These are phyloP conservation scores for Chytridium lagenaria DNA, from an alignment of 371 early-diverging fungal species.

Conservation along the genomic window DNA sequence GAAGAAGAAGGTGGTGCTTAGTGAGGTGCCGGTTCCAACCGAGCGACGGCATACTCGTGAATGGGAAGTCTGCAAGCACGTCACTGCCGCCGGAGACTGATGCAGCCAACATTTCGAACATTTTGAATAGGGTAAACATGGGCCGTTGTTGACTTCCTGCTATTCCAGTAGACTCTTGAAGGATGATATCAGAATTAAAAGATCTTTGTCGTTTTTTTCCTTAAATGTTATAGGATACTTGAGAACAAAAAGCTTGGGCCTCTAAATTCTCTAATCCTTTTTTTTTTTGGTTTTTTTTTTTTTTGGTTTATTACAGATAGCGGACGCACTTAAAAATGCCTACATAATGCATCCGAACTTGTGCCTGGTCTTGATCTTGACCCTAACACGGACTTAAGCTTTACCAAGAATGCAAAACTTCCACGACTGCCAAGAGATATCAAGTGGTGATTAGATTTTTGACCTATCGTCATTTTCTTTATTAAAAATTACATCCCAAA, in stretches of 20 bases:
- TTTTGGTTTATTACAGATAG: background rate
- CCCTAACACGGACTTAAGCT: background rate
- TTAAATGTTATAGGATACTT: too few species aligned
- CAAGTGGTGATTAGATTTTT: background rate
- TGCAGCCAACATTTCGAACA: too few species aligned
- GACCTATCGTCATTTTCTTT: too few species aligned
- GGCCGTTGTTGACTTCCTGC: too few species aligned
- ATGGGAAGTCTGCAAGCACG: background rate
- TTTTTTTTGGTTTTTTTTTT: background rate
- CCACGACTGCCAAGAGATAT: background rate
- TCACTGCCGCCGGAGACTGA: background rate
- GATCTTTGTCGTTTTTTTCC: too few species aligned
- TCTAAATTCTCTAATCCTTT: background rate
- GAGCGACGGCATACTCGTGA: too few species aligned
- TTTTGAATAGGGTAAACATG: too few species aligned
- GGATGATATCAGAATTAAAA: too few species aligned
- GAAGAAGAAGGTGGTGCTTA: background rate
- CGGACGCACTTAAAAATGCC: background rate
- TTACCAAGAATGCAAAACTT: background rate
- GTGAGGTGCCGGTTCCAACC: too few species aligned
- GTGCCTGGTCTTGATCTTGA: constrained; percentile 1
- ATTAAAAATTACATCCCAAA: too few species aligned
- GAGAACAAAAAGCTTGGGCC: background rate
- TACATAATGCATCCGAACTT: background rate
- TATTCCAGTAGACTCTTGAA: too few species aligned